Evolutionary conservation across 2,329 filamentous ascomycete species (phyloP), one percentile per base, ranked within the genome.

Genomic region (Colletotrichum spaethianum): DNA sequence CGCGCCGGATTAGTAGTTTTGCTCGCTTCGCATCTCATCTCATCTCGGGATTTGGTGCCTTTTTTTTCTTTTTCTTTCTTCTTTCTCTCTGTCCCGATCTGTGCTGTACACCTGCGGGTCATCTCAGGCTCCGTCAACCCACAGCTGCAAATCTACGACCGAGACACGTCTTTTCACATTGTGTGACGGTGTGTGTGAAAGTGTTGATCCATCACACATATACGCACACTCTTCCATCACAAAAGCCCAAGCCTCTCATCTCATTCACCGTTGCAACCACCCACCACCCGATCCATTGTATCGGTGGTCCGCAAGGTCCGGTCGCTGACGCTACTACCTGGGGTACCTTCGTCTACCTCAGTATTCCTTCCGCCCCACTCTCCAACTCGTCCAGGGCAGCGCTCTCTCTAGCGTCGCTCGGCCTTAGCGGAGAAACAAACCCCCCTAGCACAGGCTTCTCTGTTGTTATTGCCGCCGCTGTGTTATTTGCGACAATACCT

Each of bases 291-390:
- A 50, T 36, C 31, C 18, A 50, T 50, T n/a, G 42, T 23, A 23
- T 57, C 63, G 52, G 55, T 60, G 33, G 40, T 67, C 64, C 64
- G 64, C 33, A 52, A 53, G 44, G 44, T 67, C 64, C 64, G 55
- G 44, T 61, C 28, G 31, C 38, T 33, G 23, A 20, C 46, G 48
- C 40, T 52, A 26, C n/a, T 36, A 26, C 46, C 23, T 26, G 33
- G 38, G 46, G 33, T 67, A 31, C 7, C 23, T 60, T 50, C n/a
- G 26, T 28, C 23, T 57, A 26, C 55, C n/a, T 14, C 33, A 18
- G n/a, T 57, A 2, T 26, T 55, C 50, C 26, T 55, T 52, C 48
- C 18, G 28, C 28, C 50, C 50, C 50, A 53, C 28, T 16, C 12
- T 12, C 20, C 14, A 18, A 9, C 44, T 48, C 44, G 40, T 42